These are phyloP conservation scores for Podospora conica DNA, from an alignment of 495 filamentous ascomycete genomes.

Conservation along the genomic window DNA sequence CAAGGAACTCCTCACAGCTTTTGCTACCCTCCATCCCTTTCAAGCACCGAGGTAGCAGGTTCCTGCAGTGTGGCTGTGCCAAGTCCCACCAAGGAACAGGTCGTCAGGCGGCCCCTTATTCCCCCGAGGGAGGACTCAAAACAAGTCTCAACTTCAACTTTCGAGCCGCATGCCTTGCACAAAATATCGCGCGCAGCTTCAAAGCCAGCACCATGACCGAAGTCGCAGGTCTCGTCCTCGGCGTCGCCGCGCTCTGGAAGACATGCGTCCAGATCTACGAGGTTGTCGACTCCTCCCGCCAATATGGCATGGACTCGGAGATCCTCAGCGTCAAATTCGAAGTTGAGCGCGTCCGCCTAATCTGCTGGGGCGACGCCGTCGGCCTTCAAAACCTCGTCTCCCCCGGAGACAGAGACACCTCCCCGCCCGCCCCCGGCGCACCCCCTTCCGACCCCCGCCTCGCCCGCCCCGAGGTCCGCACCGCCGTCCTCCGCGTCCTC, in stretches of 20 bases:
- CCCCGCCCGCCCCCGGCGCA: background rate
- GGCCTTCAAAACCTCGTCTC: conserved; percentile 1
- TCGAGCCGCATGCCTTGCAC: background rate
- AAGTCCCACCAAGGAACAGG: background rate
- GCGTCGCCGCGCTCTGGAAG: conserved; percentile 2
- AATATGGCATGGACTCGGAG: conserved; percentile 4
- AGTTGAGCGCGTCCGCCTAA: conserved; percentile 1
- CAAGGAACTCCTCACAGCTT: background rate
- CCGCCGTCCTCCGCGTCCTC: background rate
- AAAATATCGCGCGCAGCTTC: background rate
- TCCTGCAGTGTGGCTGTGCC: background rate
- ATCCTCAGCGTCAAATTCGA: conserved; percentile 6
- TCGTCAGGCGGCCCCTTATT: background rate
- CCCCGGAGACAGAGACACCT: background rate
- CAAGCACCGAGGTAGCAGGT: background rate
- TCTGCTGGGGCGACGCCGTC: background rate
- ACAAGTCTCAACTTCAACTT: background rate
- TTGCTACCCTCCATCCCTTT: background rate
- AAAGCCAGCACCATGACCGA: background rate
- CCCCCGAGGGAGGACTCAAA: background rate
- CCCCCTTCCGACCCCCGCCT: background rate
- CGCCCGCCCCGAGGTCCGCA: background rate
- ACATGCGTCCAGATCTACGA: conserved; percentile 6
- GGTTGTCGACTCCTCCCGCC: conserved; percentile 3
- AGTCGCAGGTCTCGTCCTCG: conserved; percentile 1